These are phyloP conservation scores for Sphaerosporella brunnea DNA, from an alignment of 495 filamentous ascomycete genomes.

Conservation along the genomic window DNA sequence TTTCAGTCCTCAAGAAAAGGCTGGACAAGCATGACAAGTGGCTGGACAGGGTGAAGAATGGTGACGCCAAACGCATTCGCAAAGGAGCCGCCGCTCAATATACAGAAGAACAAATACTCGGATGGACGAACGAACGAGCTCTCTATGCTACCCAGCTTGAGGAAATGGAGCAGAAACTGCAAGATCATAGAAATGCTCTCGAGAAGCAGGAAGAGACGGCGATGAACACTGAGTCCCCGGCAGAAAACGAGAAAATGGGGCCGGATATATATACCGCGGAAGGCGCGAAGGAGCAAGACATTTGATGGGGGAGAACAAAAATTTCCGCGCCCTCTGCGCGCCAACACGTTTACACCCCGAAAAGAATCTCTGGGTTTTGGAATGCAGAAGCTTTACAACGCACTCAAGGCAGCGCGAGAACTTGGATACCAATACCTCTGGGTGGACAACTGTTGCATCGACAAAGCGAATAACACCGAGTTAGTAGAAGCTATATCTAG, in stretches of 20 bases:
- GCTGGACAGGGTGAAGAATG: not conserved
- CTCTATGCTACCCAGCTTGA: too few relatives aligned
- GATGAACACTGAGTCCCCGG: not conserved
- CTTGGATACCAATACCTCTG: slow-evolving; percentile 1
- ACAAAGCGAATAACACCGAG: slow-evolving; percentile 22
- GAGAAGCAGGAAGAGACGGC: not conserved
- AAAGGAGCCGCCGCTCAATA: not conserved
- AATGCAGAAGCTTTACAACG: not conserved
- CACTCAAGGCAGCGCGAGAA: not conserved
- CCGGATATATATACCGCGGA: not conserved
- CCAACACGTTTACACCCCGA: too few relatives aligned
- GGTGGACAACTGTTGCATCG: slow-evolving; percentile 10
- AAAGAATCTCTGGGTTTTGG: too few relatives aligned
- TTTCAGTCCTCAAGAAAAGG: not conserved
- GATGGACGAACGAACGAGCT: too few relatives aligned
- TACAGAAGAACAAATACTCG: not conserved
- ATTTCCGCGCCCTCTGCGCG: too few relatives aligned
- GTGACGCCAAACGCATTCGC: not conserved
- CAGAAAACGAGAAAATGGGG: not conserved
- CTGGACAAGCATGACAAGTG: not conserved
- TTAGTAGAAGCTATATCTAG: slow-evolving; percentile 22
- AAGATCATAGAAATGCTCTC: too few relatives aligned
- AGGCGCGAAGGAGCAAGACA: not conserved
- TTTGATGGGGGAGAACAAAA: too few relatives aligned
- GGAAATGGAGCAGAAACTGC: too few relatives aligned